Evolutionary conservation across 1,139 yeast genomes (phyloP), one percentile per base, ranked within the genome.

Genomic region (Protomyces inundatus): DNA sequence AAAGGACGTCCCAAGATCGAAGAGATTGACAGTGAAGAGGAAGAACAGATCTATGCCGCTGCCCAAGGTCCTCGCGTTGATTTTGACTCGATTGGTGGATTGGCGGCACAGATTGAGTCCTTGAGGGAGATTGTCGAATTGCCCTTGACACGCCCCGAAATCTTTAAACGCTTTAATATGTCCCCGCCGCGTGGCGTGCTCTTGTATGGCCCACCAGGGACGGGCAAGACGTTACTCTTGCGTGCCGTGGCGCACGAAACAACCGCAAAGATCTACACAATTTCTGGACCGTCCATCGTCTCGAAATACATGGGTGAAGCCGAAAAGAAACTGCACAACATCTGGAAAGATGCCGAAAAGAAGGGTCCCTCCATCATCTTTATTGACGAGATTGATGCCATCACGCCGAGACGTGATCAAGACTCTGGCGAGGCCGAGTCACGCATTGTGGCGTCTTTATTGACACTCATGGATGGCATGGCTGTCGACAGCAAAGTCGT

Each of bases 181-280:
- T 80, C 86, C 7, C 95, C 97, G 9, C 97, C 98, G 46, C 80
- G 97, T 65, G 98, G 98, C 3, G 81, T 95, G 14, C 76, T 93
- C 40, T 77, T 93, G 4, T 95, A 91, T 76, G 99, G 99, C 0
- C 96, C 98, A 1, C 95, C 98, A 1, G 99, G 99, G 0, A 91
- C 98, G 0, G 99, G 99, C 64, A 93, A 93, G 73, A 89, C 98
- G 0, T 84, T 91, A 90, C 79, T 93, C 14, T 77, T 95, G 54
- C 80, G 89, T 64, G 88, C 96, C 42, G 85, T 93, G 10, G 96
- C 97, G 0, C 78, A 81, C 65, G 87, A 86, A 62, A 76, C 80
- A 9, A 74, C 79, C 4, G 95, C 96, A 0, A 98, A 91, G 74
- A 85, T 91, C 0, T 79, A 91, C 57, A 84, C 89, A 1, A 87